Base-by-base conservation (phyloP, 805 yeast species). In the Komagataella pseudopastoris region DNA sequence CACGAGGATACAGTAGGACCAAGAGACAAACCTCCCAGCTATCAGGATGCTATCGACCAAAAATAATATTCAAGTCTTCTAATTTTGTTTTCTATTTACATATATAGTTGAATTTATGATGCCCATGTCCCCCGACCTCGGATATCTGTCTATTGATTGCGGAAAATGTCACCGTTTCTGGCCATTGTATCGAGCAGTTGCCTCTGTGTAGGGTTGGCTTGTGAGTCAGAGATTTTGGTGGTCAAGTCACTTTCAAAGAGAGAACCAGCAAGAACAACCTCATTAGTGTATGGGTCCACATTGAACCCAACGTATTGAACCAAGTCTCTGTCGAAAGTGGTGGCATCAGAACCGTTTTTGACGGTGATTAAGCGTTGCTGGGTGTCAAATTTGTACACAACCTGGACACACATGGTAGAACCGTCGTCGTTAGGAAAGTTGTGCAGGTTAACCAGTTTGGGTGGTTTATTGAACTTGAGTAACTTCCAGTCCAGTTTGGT, bases 401-500 rank as follows among this genome's bases (percentile, higher is more conserved):
- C 66, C 65, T 83, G 87, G 44, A 63, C 50, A 44, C 64, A 56
- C 12, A 68, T 55, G 4, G 63, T 60, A 14, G 71, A 66, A 6
- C 71, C 71, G 56, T 68, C 71, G 23, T 63, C 66, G 50, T 65
- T 65, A 5, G 71, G 71, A 50, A 81, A 75, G 51, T 73, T 74
- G 56, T 83, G 83, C 59, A 90, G 78, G 3, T 82, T 74, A 48
- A 86, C 73, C 36, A 89, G 71, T 63, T 83, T 84, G 23, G 97
- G 97, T 48, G 78, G 74, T 36, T 72, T 68, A 57, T 80, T 83
- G 59, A 88, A 80, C 57, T 83, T 80, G 23, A 81, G 68, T 50
- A 90, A 70, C 59, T 85, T 83, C 96, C 97, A 90, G 51, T 78
- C 81, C 55, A 88, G 68, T 49, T 75, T 72, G 45, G 78, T 68